Evolutionary conservation across 192 early-diverging fungal genomes (phyloP), one percentile per base, ranked within the genome.

Genomic region (Thamnidium elegans): DNA sequence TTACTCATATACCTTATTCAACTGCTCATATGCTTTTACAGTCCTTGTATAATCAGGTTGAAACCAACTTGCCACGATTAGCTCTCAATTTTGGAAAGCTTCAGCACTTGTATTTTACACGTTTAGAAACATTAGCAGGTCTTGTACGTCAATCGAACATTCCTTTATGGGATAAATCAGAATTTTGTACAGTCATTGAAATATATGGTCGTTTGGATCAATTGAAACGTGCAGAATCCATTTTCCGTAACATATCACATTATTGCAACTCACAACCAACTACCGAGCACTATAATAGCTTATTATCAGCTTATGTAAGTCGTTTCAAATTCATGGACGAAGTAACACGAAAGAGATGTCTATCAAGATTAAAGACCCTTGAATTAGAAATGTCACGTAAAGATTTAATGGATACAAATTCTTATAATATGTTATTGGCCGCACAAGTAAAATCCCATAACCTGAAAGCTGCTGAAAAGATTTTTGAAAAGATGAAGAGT

Each of bases 361-460:
- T 56, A 6, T 39, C 47, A 19, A 62, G 56, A 13, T 58, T 70
- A 19, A 13, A 7, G 4, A 58, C 32, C 0, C 9, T 70, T 17
- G 39, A 55, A n/a, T 21, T 15, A 7, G 31, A 39, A 11, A 55
- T 68, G 59, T 9, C 10, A 2, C 14, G 43, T 31, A 48, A 47
- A 14, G 31, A n/a, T 0, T n/a, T 32, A 3, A 1, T 23, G 0
- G 55, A 63, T 21, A 58, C 55, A 23, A 34, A 43, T 0, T 55
- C 60, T 14, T 64, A 44, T 32, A 70, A 64, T 39, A n/a, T 50
- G 10, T 20, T 50, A 3, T 11, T 70, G 7, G 68, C 62, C 2
- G 68, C 68, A n/a, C 20, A 17, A 20, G 46, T 70, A 19, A 70
- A 70, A 34, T 21, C 23, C 26, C 17, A 58, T 3, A 7, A 70